Evolutionary conservation across 352 stramenopile species (phyloP), one percentile per base, ranked within the genome.

Genomic region (Pythium folliculosum): DNA sequence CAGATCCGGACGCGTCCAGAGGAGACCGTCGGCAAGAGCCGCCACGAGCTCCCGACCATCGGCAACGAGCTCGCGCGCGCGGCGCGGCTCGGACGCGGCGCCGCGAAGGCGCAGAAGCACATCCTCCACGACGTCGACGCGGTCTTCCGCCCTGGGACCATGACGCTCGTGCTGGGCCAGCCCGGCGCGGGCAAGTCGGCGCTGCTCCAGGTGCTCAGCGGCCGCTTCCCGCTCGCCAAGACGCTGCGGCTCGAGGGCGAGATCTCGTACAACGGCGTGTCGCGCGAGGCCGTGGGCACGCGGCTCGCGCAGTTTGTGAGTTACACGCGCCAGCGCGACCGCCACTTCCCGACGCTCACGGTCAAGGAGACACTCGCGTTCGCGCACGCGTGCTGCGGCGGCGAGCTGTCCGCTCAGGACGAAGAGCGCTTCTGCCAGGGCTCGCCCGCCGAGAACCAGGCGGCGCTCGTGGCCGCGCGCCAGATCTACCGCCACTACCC

Each of bases 191-290:
- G 65, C 44, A 72, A 67, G 62, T 77, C 80, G 12, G 70, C 83
- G 51, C 58, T 86, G 27, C 77, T 90, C 65, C 86, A 88, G 65
- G 21, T 84, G 9, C 65, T 90, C 21, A 82, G 72, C 43, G 77
- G 78, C 5, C 76, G 77, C 1, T 86, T 90, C 63, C 76, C 71
- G 2, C 58, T 82, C 22, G 60, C 75, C 52, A 83, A 76, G 61
- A 73, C 69, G 38, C 71, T 88, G 44, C 59, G 14, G 1, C 23
- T 90, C 6, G 58, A 71, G 19, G 78, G 81, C 6, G 63, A 76
- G 17, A 70, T 89, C 59, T 74, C 65, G 45, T 88, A 85, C 74
- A 88, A 88, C 56, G 79, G 81, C 35, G 50, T 73, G 12, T 23
- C 60, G 14, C 66, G 63, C 14, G 47, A 72, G 32, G 45, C 71